phyloP scores from a whole-genome alignment of 2,329 filamentous ascomycete genomes.

The Stagonosporopsis vannaccii region DNA sequence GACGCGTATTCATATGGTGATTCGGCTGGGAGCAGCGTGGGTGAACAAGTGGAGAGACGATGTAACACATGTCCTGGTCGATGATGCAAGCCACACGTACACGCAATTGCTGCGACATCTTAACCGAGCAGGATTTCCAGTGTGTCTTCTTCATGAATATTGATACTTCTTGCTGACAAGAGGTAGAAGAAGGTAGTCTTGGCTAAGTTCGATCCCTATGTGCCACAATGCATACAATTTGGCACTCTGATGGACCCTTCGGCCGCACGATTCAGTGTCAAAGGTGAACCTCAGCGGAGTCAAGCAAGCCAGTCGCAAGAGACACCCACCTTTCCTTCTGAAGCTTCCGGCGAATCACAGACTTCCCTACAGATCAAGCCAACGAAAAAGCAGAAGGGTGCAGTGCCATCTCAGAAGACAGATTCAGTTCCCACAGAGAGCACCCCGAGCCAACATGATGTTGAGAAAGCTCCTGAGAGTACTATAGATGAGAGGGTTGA shows the following conservation, averaged over 20 bases:
- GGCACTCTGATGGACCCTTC: constrained; percentile 57
- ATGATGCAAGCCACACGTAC: constrained; percentile 68
- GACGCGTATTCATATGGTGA: constrained; percentile 75
- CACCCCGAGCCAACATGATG: constrained; percentile 22
- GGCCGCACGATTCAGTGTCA: constrained; percentile 66
- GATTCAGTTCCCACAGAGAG: constrained; percentile 50
- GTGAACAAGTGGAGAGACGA: constrained; percentile 60
- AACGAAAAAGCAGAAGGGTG: constrained; percentile 50
- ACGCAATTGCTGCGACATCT: constrained; percentile 68
- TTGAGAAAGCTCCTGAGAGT: constrained; percentile 4
- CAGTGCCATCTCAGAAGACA: constrained; percentile 41
- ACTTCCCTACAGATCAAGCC: constrained; percentile 61
- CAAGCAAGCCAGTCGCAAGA: constrained; percentile 4
- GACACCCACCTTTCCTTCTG: background rate
- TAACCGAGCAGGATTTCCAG: constrained; percentile 57
- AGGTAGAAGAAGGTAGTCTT: constrained; percentile 58
- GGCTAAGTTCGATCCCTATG: constrained; percentile 54
- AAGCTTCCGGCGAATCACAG: constrained; percentile 28
- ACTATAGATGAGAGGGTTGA: constrained; percentile 32
- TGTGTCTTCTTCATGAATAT: constrained; percentile 37
- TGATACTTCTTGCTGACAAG: background rate
- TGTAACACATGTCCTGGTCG: constrained; percentile 82
- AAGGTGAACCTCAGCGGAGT: constrained; percentile 54
- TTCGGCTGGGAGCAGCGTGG: constrained; percentile 72
- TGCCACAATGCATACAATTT: constrained; percentile 54